Conservation (phyloP, 163 green algal genomes). For the Scenedesmus sp. region DNA sequence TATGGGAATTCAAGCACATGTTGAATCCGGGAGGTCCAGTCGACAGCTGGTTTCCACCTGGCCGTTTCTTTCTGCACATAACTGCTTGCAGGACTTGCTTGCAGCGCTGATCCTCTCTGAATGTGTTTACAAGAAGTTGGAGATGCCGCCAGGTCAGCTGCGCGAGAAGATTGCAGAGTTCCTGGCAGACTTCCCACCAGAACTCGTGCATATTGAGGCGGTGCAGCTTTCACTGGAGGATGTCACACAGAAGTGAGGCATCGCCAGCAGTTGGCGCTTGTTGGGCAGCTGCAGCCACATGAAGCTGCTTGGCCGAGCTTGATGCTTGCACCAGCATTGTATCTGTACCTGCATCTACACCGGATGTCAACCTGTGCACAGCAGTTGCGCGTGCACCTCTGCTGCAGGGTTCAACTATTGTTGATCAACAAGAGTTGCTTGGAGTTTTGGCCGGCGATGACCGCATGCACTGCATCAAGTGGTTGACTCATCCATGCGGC, state of each 20-base stretch:
- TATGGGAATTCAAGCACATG: no score
- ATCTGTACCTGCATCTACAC: neutral
- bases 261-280: neutral
- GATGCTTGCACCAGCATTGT: neutral
- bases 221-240: slow-evolving; percentile 72
- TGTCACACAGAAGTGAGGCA: slow-evolving; percentile 68
- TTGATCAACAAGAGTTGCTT: no score
- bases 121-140: slow-evolving; percentile 83
- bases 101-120: slow-evolving; percentile 74
- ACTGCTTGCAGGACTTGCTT: slow-evolving; percentile 65
- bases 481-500: no score
- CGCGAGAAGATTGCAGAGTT: slow-evolving; percentile 55
- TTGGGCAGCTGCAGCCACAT: neutral
- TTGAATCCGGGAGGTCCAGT: no score
- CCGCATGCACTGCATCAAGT: no score
- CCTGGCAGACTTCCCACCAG: slow-evolving; percentile 64
- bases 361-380: no score
- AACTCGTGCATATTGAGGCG: slow-evolving; percentile 64
- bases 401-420: no score
- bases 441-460: no score
- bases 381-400: no score
- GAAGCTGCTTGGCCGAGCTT: neutral
- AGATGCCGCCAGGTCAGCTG: slow-evolving; percentile 60
- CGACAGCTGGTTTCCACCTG: no score
- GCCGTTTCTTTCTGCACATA: neutral